phyloP scores from a whole-genome alignment of 257 asterid genomes.

The Fraxinus americana region DNA sequence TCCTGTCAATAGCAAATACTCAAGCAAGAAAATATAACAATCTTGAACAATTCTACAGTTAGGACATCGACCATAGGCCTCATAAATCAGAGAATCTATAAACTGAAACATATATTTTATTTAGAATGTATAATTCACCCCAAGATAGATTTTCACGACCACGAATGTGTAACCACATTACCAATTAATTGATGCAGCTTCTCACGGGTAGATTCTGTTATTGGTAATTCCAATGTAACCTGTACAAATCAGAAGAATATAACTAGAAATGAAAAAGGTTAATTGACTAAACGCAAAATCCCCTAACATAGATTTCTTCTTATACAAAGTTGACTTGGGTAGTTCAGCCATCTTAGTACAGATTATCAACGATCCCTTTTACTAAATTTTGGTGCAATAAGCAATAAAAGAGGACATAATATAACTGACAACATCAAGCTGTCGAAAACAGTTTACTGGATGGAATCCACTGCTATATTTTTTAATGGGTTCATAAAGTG shows the following conservation, averaged over 20 bases:
- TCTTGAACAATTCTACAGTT: not conserved
- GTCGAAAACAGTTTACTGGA: not conserved
- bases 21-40: not conserved
- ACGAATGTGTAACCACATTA: conserved; percentile 47
- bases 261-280: conserved; percentile 2
- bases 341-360: not conserved
- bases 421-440: not conserved
- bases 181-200: conserved; percentile 54
- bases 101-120: not conserved
- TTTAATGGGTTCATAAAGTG: not conserved
- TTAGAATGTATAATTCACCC: not conserved
- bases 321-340: not conserved
- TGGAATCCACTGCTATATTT: not conserved
- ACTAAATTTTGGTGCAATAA: not conserved
- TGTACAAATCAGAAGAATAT: conserved; percentile 34
- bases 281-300: not conserved
- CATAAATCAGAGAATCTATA: not conserved
- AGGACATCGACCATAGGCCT: not conserved
- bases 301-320: not conserved
- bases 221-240: conserved; percentile 71
- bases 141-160: conserved; percentile 21
- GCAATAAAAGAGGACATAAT: not conserved
- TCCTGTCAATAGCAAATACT: not conserved
- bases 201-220: conserved; percentile 51
- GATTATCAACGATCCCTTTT: not conserved